Conservation (phyloP, 768 basidiomycete species). For the Boletus rufocinnamomeus region DNA sequence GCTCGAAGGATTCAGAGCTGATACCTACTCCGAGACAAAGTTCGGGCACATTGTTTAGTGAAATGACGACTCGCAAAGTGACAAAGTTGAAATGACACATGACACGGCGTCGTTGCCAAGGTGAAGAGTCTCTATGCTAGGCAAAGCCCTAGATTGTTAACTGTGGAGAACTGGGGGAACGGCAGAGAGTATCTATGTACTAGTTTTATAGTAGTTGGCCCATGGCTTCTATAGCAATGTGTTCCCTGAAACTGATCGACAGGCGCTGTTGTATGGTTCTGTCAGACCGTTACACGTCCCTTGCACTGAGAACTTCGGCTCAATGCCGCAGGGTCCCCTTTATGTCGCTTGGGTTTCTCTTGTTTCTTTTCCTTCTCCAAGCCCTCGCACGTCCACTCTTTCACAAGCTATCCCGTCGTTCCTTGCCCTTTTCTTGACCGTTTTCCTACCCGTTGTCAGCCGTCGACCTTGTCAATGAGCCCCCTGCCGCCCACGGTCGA, state of each 20-base stretch:
- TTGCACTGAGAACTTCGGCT: not conserved
- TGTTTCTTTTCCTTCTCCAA: not conserved
- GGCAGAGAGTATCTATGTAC: too few relatives aligned
- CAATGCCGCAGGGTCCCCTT: slow-evolving; percentile 7
- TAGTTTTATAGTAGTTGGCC: too few relatives aligned
- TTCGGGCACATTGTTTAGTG: slow-evolving; percentile 6
- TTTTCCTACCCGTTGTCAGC: not conserved
- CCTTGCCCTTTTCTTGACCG: not conserved
- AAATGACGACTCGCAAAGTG: slow-evolving; percentile 16
- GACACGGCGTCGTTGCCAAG: not conserved
- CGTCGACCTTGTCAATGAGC: slow-evolving; percentile 17
- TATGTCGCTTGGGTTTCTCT: slow-evolving; percentile 4
- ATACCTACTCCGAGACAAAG: not conserved
- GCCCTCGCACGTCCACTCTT: not conserved
- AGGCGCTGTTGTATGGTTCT: too few relatives aligned
- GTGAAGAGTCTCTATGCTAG: too few relatives aligned
- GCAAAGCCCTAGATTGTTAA: too few relatives aligned
- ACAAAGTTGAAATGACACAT: slow-evolving; percentile 2
- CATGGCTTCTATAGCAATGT: too few relatives aligned
- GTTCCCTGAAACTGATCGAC: too few relatives aligned
- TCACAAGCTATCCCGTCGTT: not conserved
- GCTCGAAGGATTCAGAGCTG: not conserved
- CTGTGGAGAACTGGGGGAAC: too few relatives aligned
- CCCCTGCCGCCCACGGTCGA: not conserved
- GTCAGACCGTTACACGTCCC: too few relatives aligned